Conservation (phyloP, 208 protist species). For the Leptomonas seymouri region DNA sequence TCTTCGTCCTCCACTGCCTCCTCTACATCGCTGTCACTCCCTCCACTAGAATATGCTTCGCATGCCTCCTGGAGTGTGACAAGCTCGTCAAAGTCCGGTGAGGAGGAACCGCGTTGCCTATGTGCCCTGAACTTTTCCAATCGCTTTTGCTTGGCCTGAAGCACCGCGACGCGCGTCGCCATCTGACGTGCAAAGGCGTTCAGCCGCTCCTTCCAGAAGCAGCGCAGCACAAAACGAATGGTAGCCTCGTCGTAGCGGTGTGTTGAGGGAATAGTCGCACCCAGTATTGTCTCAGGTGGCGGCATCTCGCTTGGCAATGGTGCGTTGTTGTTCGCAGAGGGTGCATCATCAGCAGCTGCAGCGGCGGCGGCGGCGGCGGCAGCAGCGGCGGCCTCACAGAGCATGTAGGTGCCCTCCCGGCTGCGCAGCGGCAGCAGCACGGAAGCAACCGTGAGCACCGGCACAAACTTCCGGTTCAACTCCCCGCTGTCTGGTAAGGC, state of each 20-base stretch:
- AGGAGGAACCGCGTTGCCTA: background rate
- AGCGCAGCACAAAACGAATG: constrained; percentile 71
- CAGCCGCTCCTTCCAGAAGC: constrained; percentile 77
- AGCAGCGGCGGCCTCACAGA: background rate
- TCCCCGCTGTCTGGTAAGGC: constrained; percentile 37
- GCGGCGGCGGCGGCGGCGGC: too few species aligned
- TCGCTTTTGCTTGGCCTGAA: background rate
- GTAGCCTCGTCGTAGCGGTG: constrained; percentile 60
- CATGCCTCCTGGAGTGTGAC: background rate
- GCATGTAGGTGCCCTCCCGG: constrained; percentile 15
- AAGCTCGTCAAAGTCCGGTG: background rate
- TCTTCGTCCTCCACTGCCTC: background rate
- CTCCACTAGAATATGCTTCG: background rate
- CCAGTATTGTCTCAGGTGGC: background rate
- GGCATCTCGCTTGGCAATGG: background rate
- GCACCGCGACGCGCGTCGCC: constrained; percentile 9
- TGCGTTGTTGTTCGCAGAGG: background rate
- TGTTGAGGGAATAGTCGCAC: constrained; percentile 41
- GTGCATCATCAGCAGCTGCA: background rate
- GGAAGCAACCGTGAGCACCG: constrained; percentile 76
- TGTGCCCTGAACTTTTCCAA: background rate
- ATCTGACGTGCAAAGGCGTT: constrained; percentile 58
- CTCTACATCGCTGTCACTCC: background rate
- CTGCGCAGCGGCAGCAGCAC: constrained; percentile 60
- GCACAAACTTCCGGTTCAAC: constrained; percentile 48